These are phyloP conservation scores for Xylaria bambusicola DNA, from an alignment of 495 filamentous ascomycete genomes.

Conservation along the genomic window DNA sequence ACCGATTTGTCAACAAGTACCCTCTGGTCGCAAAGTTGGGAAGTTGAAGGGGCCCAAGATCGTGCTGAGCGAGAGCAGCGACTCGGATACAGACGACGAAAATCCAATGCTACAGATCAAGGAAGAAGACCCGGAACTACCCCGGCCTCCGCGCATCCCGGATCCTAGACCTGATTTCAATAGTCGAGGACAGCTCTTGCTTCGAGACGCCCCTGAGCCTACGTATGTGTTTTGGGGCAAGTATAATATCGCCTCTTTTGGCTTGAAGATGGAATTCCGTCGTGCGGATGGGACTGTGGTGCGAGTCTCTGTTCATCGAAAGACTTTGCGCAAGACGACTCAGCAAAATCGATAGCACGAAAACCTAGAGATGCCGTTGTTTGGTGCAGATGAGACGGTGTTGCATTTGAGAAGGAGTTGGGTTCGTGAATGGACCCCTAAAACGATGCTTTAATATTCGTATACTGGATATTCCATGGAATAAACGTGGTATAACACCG, in stretches of 20 bases:
- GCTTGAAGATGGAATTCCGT: slow-evolving; percentile 8
- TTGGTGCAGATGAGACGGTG: not conserved
- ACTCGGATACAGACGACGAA: no score
- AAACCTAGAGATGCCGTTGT: no score
- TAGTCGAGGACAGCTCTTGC: not conserved
- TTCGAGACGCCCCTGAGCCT: not conserved
- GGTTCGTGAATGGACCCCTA: no score
- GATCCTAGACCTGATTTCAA: not conserved
- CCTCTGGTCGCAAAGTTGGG: no score
- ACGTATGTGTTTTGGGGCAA: slow-evolving; percentile 1
- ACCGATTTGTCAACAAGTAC: not conserved
- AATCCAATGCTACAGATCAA: not conserved
- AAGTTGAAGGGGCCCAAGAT: no score
- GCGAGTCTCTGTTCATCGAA: slow-evolving; percentile 5
- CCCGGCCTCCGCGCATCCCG: not conserved
- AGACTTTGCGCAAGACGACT: slow-evolving; percentile 1
- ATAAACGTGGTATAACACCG: not conserved
- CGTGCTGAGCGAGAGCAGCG: no score
- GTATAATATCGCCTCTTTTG: not conserved
- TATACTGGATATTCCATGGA: no score
- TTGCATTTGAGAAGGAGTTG: not conserved
- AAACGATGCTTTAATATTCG: no score
- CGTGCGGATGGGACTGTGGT: slow-evolving; percentile 1
- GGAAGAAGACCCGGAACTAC: not conserved
- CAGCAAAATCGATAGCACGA: no score